Evolutionary conservation across 345 rosid genomes (phyloP), one percentile per base, ranked within the genome.

Genomic region (Luvunga scandens): DNA sequence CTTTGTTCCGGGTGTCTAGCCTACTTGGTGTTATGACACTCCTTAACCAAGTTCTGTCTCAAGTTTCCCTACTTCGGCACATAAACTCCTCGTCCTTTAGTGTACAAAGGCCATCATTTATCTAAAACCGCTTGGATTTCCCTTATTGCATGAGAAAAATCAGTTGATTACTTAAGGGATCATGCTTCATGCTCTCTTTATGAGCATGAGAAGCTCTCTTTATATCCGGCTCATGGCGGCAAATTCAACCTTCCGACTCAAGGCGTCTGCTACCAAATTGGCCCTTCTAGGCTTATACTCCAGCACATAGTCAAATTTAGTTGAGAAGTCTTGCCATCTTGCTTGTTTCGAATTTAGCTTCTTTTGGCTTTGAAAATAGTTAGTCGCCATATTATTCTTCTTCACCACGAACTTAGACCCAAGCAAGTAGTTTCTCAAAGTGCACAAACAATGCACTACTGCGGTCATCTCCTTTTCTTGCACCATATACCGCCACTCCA

Each of bases 341-440:
- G 62, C 69, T 66, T 73, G 63, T 9, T 79, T 73, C 0, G 13
- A 9, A 5, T 6, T 68, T 9, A 68, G 16, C 4, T 57, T n/a
- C 1, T 57, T n/a, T 57, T n/a, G 4, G 10, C 1, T 59, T 9
- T 59, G 10, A 8, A 59, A 59, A 0, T 59, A 59, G 1, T 0
- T n/a, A 0, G 1, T n/a, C 0, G 4, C 31, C 4, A 60, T 16
- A 10, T 60, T 60, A 0, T 60, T 2, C 0, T 0, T 60, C 1
- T 24, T n/a, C 0, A 60, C 14, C 2, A 60, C 4, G 9, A 10
- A 24, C 64, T 1, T 2, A 0, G 5, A 3, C 3, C 4, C 16
- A 1, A 10, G 14, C 12, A 60, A 60, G 30, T 24, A 60, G 2
- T 2, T 30, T 13, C 14, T 7, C 14, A 16, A 60, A 7, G 9